Base-by-base conservation (phyloP, 306 rosid species). In the Prunus dulcis region DNA sequence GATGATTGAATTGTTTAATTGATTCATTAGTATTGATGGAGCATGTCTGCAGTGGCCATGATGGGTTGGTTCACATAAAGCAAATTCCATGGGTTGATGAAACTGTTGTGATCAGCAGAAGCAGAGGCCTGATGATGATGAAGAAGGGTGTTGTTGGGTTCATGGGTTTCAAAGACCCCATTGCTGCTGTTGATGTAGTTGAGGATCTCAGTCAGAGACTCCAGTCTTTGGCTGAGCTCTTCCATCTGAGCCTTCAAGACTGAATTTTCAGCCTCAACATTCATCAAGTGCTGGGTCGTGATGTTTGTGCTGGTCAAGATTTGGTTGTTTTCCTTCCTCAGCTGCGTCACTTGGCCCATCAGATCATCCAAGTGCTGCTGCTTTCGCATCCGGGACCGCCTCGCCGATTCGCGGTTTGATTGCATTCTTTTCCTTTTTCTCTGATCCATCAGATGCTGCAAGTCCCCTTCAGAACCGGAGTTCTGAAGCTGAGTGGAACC, bases 321-420 rank as follows among this genome's bases (percentile, higher is more conserved):
- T 45, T 86, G 84, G 34, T 8, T 79, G 27, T 90, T 95, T 12
- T 89, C 87, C 65, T 74, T 87, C 52, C 75, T 79, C 32, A 92
- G 86, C 63, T 50, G 68, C 0, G 69, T 51, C 45, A 82, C 79
- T 67, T 86, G 82, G 0, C 60, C 86, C 78, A 32, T 52, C 70
- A 95, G 80, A 78, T 95, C 93, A 45, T 92, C 93, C 80, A 90
- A 6, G 71, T 88, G 90, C 75, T 91, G 84, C 86, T 92, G 99
- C 76, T 89, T 92, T 46, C 90, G 56, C 96, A 85, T 77, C 74
- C 99, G 52, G 0, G 97, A 95, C 67, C 97, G 82, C 75, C 87
- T 85, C 1, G 99, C 99, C 8, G 99, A 95, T 70, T 92, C 97
- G 0, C 97, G 83, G 12, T 95, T 95, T 8, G 97, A 89, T 78